Evolutionary conservation across 306 rosid genomes (phyloP).

Genomic region (Cajanus cajan): DNA sequence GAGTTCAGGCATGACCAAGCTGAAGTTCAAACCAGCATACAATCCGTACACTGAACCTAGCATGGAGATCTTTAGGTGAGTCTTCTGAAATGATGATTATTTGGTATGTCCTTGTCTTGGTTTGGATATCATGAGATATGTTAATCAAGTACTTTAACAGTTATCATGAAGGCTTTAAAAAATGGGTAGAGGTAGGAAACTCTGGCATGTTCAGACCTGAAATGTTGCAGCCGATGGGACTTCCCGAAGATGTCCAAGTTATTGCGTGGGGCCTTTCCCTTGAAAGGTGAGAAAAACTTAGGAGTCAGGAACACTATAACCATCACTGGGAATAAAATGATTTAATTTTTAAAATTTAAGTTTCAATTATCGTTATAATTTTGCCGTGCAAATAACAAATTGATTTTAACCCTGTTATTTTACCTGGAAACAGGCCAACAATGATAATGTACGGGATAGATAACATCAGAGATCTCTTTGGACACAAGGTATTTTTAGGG

Average conservation of each 20-base stretch:
- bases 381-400: not conserved
- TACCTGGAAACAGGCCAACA: slow-evolving; percentile 69
- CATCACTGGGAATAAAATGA: not conserved
- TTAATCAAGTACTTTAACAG: slow-evolving; percentile 38
- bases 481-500: slow-evolving; percentile 63
- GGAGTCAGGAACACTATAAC: not conserved
- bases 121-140: not conserved
- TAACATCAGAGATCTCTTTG: slow-evolving; percentile 93
- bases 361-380: not conserved
- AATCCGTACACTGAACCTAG: slow-evolving; percentile 98
- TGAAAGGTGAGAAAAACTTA: slow-evolving; percentile 61
- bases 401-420: slow-evolving; percentile 4
- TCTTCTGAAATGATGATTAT: slow-evolving; percentile 23
- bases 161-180: slow-evolving; percentile 87
- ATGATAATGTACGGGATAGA: slow-evolving; percentile 86
- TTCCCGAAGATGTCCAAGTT: slow-evolving; percentile 93
- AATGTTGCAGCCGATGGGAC: slow-evolving; percentile 97
- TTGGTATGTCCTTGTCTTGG: slow-evolving; percentile 1
- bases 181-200: slow-evolving; percentile 95
- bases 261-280: slow-evolving; percentile 99
- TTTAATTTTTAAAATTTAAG: not conserved
- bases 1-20: slow-evolving; percentile 77
- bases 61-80: slow-evolving; percentile 95
- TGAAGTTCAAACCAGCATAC: slow-evolving; percentile 91
- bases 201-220: slow-evolving; percentile 99